Conservation (phyloP, 164 flowering plant genomes). For the Vitis riparia region DNA sequence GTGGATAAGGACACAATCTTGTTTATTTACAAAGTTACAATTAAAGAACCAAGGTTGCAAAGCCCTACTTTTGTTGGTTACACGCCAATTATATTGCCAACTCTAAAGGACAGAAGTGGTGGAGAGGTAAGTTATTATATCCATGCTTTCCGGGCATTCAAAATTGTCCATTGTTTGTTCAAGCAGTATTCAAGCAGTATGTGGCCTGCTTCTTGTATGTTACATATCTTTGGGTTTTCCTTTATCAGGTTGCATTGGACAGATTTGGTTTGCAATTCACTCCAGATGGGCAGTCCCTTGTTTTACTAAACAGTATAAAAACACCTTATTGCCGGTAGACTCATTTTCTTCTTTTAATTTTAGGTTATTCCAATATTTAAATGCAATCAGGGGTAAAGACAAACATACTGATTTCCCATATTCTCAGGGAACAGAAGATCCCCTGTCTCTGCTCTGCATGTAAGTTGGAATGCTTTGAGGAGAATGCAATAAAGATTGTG, state of each 20-base stretch:
- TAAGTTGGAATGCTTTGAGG: constrained; percentile 43
- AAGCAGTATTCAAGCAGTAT: not conserved
- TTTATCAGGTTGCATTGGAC: constrained; percentile 51
- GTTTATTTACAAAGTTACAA: constrained; percentile 60
- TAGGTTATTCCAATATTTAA: not conserved
- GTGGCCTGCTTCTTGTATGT: constrained; percentile 2
- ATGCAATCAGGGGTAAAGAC: not conserved
- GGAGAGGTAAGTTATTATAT: constrained; percentile 50
- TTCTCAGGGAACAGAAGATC: constrained; percentile 54
- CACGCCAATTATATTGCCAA: constrained; percentile 44
- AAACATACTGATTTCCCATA: constrained; percentile 10
- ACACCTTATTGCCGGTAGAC: constrained; percentile 86
- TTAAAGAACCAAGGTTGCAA: constrained; percentile 36
- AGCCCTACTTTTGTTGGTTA: constrained; percentile 77
- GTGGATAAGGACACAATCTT: constrained; percentile 42
- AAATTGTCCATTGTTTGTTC: constrained; percentile 2
- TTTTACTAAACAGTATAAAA: constrained; percentile 54
- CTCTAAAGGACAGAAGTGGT: constrained; percentile 29
- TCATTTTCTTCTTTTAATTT: not conserved
- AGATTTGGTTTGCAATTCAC: constrained; percentile 65
- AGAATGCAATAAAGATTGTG: constrained; percentile 70
- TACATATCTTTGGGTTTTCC: not conserved
- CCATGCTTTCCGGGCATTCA: not conserved
- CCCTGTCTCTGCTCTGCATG: constrained; percentile 70
- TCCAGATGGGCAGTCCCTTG: constrained; percentile 72